A percentile compares a stretch with the other conserved stretches of the same genome.
phyloP scores from a whole-genome alignment of 1,284 basidiomycete species.

The Retiboletus fuscus region DNA sequence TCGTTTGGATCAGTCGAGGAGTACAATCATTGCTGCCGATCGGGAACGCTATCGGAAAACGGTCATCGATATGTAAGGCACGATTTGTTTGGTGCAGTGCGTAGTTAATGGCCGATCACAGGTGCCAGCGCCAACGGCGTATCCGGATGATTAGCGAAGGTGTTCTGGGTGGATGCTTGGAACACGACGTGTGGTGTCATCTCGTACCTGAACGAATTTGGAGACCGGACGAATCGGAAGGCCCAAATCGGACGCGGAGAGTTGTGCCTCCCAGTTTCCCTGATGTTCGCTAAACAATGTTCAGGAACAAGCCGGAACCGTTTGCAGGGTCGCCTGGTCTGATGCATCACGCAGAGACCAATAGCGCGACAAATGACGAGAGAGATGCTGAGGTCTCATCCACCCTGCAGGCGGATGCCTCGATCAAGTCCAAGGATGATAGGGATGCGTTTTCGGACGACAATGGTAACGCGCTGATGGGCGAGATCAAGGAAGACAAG shows the following conservation, averaged over 20 bases:
- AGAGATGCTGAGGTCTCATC: slow-evolving; percentile 36
- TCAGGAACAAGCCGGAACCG: slow-evolving; percentile 80
- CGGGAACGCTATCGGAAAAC: slow-evolving; percentile 76
- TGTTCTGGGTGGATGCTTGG: slow-evolving; percentile 68
- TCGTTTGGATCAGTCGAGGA: slow-evolving; percentile 77
- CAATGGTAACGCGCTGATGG: slow-evolving; percentile 61
- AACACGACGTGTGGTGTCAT: slow-evolving; percentile 85
- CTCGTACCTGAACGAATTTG: slow-evolving; percentile 65
- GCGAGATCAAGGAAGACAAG: slow-evolving; percentile 83
- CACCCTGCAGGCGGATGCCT: slow-evolving; percentile 30
- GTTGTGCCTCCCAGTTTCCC: neutral
- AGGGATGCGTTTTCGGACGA: slow-evolving; percentile 32
- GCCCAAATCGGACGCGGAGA: slow-evolving; percentile 84
- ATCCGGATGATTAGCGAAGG: slow-evolving; percentile 71
- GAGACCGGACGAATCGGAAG: slow-evolving; percentile 90
- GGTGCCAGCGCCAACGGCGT: slow-evolving; percentile 78
- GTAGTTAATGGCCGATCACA: slow-evolving; percentile 47
- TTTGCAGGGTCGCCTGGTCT: slow-evolving; percentile 54
- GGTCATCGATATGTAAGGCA: slow-evolving; percentile 70
- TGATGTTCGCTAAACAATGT: neutral
- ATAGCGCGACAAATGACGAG: slow-evolving; percentile 15
- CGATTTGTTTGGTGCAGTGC: neutral
- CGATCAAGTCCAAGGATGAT: slow-evolving; percentile 33
- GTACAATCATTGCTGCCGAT: slow-evolving; percentile 73
- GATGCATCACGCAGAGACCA: slow-evolving; percentile 11